phyloP scores from a whole-genome alignment of 768 basidiomycete species.

The Sporobolomyces pararoseus region DNA sequence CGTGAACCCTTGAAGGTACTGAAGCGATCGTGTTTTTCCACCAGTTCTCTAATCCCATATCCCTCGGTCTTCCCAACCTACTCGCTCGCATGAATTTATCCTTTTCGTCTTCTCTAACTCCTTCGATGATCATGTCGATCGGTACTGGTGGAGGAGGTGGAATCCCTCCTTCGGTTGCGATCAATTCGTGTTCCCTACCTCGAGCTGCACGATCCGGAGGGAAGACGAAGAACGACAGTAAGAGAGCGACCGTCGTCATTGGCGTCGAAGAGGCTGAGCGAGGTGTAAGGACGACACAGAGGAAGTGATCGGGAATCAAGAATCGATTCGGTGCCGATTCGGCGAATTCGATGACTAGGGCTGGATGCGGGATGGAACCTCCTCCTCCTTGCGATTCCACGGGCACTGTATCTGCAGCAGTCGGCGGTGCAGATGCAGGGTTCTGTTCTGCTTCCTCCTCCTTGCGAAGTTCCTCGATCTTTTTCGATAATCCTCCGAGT shows the following conservation, averaged over 20 bases:
- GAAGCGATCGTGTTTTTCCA: constrained; percentile 30
- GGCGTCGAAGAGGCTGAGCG: not conserved
- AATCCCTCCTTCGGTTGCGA: not conserved
- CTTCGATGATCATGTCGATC: constrained; percentile 32
- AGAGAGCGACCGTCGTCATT: constrained; percentile 5
- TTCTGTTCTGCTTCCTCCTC: constrained; percentile 13
- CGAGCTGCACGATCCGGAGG: constrained; percentile 4
- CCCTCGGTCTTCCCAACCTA: constrained; percentile 12
- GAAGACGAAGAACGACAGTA: constrained; percentile 40
- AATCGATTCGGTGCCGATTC: constrained; percentile 9
- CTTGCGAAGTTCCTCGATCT: constrained; percentile 19
- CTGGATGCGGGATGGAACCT: not conserved
- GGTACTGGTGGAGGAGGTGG: constrained; percentile 19
- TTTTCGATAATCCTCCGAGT: constrained; percentile 14
- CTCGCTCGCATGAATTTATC: constrained; percentile 22
- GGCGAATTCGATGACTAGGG: constrained; percentile 30
- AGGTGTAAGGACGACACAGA: constrained; percentile 23
- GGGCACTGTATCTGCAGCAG: not conserved
- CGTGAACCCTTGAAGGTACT: constrained; percentile 17
- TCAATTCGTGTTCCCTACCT: constrained; percentile 3
- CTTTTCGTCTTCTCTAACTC: not conserved
- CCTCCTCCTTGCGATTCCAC: not conserved
- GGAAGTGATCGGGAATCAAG: constrained; percentile 25
- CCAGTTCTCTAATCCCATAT: constrained; percentile 24
- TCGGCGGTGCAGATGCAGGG: not conserved